These are phyloP conservation scores for Knoxdaviesia capensis DNA, from an alignment of 2,329 filamentous ascomycete species.

Conservation along the genomic window DNA sequence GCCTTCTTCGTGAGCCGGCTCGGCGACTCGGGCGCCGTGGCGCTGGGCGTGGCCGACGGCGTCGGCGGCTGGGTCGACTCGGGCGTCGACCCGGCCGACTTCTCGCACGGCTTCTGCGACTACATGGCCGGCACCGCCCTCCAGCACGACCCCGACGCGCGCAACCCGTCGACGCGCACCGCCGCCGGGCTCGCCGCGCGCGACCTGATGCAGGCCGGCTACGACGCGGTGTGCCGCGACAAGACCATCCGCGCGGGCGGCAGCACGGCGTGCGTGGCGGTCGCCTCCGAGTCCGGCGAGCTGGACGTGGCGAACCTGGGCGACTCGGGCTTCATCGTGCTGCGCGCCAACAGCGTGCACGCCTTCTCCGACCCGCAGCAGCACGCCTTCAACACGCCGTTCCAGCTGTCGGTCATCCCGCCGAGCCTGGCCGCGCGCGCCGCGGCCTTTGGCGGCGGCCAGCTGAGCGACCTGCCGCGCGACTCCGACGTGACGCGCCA, in stretches of 20 bases:
- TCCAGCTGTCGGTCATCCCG: constrained; percentile 78
- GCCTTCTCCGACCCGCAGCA: constrained; percentile 72
- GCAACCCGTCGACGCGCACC: constrained; percentile 7
- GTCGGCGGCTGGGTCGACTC: constrained; percentile 91
- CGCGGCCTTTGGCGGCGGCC: constrained; percentile 62
- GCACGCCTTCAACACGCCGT: constrained; percentile 95
- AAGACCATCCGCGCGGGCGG: constrained; percentile 59
- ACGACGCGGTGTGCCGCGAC: constrained; percentile 63
- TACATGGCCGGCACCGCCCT: constrained; percentile 71
- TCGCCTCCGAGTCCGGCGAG: constrained; percentile 50
- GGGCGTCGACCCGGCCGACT: constrained; percentile 83
- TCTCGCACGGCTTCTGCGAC: constrained; percentile 81
- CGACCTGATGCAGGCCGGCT: constrained; percentile 62
- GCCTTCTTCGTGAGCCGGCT: constrained; percentile 81
- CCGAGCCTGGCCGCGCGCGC: constrained; percentile 60
- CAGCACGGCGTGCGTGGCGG: constrained; percentile 77
- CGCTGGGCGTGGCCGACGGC: constrained; percentile 81
- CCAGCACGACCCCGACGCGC: constrained; percentile 23
- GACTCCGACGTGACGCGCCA: constrained; percentile 68
- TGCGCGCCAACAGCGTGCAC: constrained; percentile 71
- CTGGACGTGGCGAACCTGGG: constrained; percentile 86
- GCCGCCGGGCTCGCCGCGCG: constrained; percentile 33
- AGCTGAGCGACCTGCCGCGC: constrained; percentile 63
- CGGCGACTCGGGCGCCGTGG: constrained; percentile 50
- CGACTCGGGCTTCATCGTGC: constrained; percentile 80